phyloP scores from a whole-genome alignment of 352 stramenopile species.

The Chrysophaeum taylorii region DNA sequence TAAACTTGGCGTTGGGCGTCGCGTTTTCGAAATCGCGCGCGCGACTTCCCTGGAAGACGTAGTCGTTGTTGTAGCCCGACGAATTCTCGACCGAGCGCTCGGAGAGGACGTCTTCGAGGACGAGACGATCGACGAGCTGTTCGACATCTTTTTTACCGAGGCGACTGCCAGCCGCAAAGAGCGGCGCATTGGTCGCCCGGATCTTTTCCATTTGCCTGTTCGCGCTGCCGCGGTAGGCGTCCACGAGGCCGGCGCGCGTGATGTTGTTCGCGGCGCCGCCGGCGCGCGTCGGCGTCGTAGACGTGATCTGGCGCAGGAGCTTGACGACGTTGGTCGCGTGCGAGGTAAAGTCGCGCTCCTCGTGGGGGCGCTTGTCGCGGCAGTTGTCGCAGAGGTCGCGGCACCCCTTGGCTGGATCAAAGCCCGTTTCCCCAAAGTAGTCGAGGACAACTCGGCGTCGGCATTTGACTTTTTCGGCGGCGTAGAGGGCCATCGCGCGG shows the following conservation, averaged over 20 bases:
- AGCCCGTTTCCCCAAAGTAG: constrained; percentile 70
- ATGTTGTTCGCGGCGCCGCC: constrained; percentile 13
- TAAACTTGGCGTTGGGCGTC: neutral
- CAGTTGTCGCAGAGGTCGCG: constrained; percentile 77
- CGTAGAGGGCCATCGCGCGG: constrained; percentile 22
- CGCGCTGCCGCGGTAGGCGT: constrained; percentile 48
- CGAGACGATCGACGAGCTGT: constrained; percentile 41
- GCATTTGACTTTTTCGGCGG: constrained; percentile 52
- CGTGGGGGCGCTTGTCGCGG: constrained; percentile 32
- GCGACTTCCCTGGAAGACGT: constrained; percentile 37
- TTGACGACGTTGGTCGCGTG: neutral
- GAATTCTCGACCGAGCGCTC: constrained; percentile 37
- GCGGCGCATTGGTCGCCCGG: constrained; percentile 15
- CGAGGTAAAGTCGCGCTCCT: constrained; percentile 37
- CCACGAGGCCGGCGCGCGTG: constrained; percentile 38
- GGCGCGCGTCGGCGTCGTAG: neutral
- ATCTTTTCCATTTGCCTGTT: constrained; percentile 41
- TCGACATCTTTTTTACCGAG: constrained; percentile 43
- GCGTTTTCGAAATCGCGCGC: constrained; percentile 28
- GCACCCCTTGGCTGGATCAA: constrained; percentile 51
- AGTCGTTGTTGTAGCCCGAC: constrained; percentile 41
- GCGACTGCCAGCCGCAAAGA: constrained; percentile 43
- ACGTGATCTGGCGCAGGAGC: neutral
- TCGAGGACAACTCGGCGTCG: constrained; percentile 64
- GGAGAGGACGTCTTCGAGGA: constrained; percentile 48